phyloP scores from a whole-genome alignment of 2,329 filamentous ascomycete species.

The Cordyceps sp. region DNA sequence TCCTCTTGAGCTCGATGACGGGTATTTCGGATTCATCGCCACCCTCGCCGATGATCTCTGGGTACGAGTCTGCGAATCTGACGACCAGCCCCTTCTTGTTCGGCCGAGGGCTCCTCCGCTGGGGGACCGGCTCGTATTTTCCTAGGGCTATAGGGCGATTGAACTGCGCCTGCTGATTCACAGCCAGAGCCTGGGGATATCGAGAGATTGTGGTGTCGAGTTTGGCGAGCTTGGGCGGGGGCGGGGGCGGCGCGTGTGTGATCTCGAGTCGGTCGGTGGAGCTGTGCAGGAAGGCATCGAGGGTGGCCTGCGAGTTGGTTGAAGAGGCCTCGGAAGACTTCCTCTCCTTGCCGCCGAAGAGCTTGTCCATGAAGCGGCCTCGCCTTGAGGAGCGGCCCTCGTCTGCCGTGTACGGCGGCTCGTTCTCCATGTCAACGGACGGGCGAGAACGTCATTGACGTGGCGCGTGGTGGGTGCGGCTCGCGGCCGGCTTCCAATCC shows the following conservation, averaged over 20 bases:
- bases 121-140: slow-evolving; percentile 24
- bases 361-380: slow-evolving; percentile 45
- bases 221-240: slow-evolving; percentile 31
- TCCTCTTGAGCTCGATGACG: slow-evolving; percentile 51
- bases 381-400: slow-evolving; percentile 26
- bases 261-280: slow-evolving; percentile 37
- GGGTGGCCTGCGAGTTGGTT: slow-evolving; percentile 18
- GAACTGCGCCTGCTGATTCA: slow-evolving; percentile 25
- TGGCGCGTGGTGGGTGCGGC: slow-evolving; percentile 4
- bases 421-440: slow-evolving; percentile 26
- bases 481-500: too few relatives aligned
- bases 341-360: slow-evolving; percentile 33
- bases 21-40: slow-evolving; percentile 72
- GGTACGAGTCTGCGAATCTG: slow-evolving; percentile 53
- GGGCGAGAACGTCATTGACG: slow-evolving; percentile 13
- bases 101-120: slow-evolving; percentile 25
- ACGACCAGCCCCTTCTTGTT: slow-evolving; percentile 56
- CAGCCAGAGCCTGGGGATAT: slow-evolving; percentile 35
- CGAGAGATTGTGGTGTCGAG: slow-evolving; percentile 40
- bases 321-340: slow-evolving; percentile 14
- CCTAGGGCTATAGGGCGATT: slow-evolving; percentile 22
- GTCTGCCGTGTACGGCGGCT: slow-evolving; percentile 18
- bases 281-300: slow-evolving; percentile 43
- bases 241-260: slow-evolving; percentile 30
- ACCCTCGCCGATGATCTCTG: slow-evolving; percentile 77